These are phyloP conservation scores for Psilocybe cubensis DNA, from an alignment of 768 basidiomycete species.

Conservation along the genomic window DNA sequence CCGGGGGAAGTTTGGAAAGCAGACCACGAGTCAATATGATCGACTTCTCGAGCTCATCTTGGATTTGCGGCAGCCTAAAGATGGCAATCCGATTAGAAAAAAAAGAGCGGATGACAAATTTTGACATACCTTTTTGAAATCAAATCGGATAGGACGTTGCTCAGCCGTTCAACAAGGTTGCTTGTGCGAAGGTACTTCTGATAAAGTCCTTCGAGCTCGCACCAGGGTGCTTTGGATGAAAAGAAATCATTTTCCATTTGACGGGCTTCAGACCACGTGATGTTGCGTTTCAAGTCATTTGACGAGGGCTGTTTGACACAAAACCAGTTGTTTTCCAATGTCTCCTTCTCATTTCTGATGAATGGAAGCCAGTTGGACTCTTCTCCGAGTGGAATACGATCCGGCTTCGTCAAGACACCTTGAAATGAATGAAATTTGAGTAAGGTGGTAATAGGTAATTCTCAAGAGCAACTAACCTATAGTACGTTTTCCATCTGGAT, in stretches of 20 bases:
- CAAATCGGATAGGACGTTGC: constrained; percentile 61
- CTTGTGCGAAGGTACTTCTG: constrained; percentile 58
- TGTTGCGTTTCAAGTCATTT: constrained; percentile 50
- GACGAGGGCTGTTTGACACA: constrained; percentile 61
- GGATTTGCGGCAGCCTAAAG: constrained; percentile 62
- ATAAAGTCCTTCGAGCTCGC: constrained; percentile 50
- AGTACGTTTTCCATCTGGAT: constrained; percentile 67
- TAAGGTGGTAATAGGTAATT: background rate
- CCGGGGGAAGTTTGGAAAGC: constrained; percentile 43
- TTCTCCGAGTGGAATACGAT: constrained; percentile 46
- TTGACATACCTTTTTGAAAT: constrained; percentile 58
- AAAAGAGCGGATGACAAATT: background rate
- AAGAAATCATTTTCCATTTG: constrained; percentile 62
- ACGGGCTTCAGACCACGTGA: constrained; percentile 67
- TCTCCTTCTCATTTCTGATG: constrained; percentile 56
- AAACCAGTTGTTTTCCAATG: constrained; percentile 62
- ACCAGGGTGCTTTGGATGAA: constrained; percentile 53
- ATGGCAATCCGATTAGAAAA: constrained; percentile 20
- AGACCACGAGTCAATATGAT: constrained; percentile 41
- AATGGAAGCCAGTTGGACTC: constrained; percentile 59
- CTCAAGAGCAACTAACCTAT: constrained; percentile 51
- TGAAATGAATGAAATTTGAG: background rate
- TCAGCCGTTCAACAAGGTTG: constrained; percentile 60
- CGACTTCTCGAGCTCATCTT: constrained; percentile 55
- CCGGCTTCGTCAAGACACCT: constrained; percentile 73